These are phyloP conservation scores for Trifolium repens DNA, from an alignment of 306 rosid genomes.

Conservation along the genomic window DNA sequence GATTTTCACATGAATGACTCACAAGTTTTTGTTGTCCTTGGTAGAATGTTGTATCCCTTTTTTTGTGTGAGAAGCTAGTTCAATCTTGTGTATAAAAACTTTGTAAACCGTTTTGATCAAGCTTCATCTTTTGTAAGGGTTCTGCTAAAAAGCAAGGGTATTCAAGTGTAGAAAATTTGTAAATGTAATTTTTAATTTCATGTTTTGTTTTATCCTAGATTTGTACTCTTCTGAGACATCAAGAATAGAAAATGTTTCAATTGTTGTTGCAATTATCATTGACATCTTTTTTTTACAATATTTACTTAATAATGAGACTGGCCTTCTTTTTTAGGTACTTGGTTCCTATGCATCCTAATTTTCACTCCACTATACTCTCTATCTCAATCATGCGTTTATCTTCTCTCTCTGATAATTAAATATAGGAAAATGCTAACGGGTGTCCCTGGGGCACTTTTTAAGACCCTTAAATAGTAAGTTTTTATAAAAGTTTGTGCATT, in stretches of 20 bases:
- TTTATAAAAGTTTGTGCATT: no score
- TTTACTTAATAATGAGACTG: no score
- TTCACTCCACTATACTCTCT: no score
- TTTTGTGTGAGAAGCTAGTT: conserved; percentile 4
- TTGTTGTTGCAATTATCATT: no score
- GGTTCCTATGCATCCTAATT: no score
- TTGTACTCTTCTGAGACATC: neutral
- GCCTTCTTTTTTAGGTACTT: no score
- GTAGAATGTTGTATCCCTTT: neutral
- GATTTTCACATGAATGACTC: neutral
- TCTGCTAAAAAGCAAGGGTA: neutral
- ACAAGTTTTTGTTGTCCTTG: conserved; percentile 23
- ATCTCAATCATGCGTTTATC: no score
- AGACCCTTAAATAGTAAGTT: no score
- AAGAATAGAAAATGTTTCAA: conserved; percentile 23
- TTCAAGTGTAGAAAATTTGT: conserved; percentile 16
- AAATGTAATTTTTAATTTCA: neutral
- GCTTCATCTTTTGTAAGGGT: neutral
- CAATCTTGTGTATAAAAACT: conserved; percentile 1
- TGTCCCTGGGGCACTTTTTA: no score
- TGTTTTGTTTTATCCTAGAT: neutral
- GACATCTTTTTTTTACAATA: no score
- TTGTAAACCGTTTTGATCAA: neutral
- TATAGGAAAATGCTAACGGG: no score
- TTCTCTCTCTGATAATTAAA: no score